Evolutionary conservation across 768 basidiomycete species (phyloP).

Genomic region (Boletus edulis): DNA sequence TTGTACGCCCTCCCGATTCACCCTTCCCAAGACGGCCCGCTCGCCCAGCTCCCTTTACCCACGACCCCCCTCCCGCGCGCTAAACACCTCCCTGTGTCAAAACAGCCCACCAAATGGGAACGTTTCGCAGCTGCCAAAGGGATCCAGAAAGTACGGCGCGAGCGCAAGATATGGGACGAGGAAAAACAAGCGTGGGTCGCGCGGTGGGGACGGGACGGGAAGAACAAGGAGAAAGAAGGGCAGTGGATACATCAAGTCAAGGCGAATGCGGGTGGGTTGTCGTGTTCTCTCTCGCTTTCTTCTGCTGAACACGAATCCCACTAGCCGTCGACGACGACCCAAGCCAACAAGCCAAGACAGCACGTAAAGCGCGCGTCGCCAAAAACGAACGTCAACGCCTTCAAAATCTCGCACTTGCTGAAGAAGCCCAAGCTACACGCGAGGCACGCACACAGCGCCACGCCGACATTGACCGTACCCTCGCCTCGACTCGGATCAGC

Average conservation of each 20-base stretch:
- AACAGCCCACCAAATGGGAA: conserved; percentile 96
- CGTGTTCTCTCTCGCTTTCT: conserved; percentile 22
- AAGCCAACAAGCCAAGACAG: conserved; percentile 62
- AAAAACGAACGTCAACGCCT: conserved; percentile 82
- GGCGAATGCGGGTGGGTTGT: conserved; percentile 64
- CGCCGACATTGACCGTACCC: conserved; percentile 67
- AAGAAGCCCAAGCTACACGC: conserved; percentile 22
- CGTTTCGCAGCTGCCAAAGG: conserved; percentile 92
- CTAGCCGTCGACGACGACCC: conserved; percentile 71
- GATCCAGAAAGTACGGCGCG: conserved; percentile 74
- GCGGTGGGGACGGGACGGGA: conserved; percentile 86
- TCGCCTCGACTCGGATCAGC: conserved; percentile 74
- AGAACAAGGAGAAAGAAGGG: conserved; percentile 82
- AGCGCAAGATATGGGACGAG: conserved; percentile 90
- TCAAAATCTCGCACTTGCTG: conserved; percentile 67
- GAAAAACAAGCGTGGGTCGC: conserved; percentile 91
- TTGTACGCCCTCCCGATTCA: conserved; percentile 82
- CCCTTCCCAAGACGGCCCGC: conserved; percentile 74
- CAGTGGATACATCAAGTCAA: conserved; percentile 95
- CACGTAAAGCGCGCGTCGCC: conserved; percentile 73
- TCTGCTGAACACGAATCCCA: background rate
- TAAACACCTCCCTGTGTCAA: conserved; percentile 91
- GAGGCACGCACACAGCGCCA: conserved; percentile 54
- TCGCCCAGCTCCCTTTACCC: conserved; percentile 78
- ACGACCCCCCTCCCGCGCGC: conserved; percentile 79